phyloP scores from a whole-genome alignment of 2,329 filamentous ascomycete species.

The Tolypocladium tundrense region DNA sequence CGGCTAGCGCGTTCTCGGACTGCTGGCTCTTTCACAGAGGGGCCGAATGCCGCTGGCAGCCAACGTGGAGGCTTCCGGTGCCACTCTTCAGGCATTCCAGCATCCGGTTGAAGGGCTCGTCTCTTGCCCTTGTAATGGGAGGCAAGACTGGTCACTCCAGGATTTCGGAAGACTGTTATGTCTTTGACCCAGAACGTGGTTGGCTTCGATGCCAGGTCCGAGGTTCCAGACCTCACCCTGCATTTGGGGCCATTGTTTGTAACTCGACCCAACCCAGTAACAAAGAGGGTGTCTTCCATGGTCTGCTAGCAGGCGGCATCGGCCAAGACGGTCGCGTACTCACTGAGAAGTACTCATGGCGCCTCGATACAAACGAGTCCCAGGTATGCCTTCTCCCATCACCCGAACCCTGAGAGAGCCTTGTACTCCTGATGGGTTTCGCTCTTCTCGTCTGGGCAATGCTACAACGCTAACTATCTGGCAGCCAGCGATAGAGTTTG shows the following conservation, averaged over 20 bases:
- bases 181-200: constrained; percentile 38
- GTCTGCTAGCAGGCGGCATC: constrained; percentile 66
- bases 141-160: constrained; percentile 43
- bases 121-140: constrained; percentile 47
- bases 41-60: constrained; percentile 46
- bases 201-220: constrained; percentile 33
- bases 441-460: background rate
- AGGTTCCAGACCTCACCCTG: constrained; percentile 21
- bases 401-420: background rate
- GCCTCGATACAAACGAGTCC: constrained; percentile 29
- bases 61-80: constrained; percentile 53
- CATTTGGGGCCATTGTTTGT: constrained; percentile 34
- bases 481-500: constrained; percentile 17
- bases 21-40: constrained; percentile 61
- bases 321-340: constrained; percentile 51
- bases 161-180: constrained; percentile 39
- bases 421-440: background rate
- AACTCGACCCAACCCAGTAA: constrained; percentile 11
- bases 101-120: constrained; percentile 37
- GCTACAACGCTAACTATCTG: background rate
- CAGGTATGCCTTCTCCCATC: constrained; percentile 18
- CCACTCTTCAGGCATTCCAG: constrained; percentile 68
- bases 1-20: constrained; percentile 56
- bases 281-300: constrained; percentile 30
- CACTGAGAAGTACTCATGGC: constrained; percentile 56